Base-by-base conservation (phyloP, 768 basidiomycete species). In the Kwoniella botswanensis region DNA sequence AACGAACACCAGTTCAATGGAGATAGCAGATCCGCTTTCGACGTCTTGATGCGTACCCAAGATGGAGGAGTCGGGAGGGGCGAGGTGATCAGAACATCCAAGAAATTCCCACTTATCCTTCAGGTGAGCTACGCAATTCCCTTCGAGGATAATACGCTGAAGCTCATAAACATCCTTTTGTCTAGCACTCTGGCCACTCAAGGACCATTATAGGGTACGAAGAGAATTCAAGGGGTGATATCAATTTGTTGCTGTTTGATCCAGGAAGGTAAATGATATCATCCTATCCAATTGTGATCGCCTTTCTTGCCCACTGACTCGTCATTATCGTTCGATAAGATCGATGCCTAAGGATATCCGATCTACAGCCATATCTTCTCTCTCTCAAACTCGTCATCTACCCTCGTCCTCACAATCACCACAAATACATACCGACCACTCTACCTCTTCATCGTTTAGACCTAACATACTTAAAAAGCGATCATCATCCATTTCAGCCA, bases 121-220 rank as follows among this genome's bases (percentile, higher is more conserved):
- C 85, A 86, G 74, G 84, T 84, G 44, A 62, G 82, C 60, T 69
- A 24, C 7, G 7, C 6, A 1, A 7, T 7, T 35, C 9, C 24
- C 35, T 12, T 24, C 22, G 56, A 18, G 46, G 2, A 18, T 29
- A 18, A 4, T 58, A 4, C 57, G 44, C 2, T 15, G 0, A n/a
- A 6, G n/a, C 53, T 24, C 22, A 21, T 21, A 18, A 10, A 53
- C 4, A 59, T 26, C 9, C 1, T 26, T n/a, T 24, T 62, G n/a
- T 29, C n/a, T 90, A 96, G 85, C 89, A 92, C 77, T 81, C 86
- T 7, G 93, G 93, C 0, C 94, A 97, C 84, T 97, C 94, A n/a
- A 84, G 91, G 26, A 90, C 91, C 4, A 89, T 97, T 13, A 87
- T 97, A 2, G 94, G 94, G 1, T 94, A 91, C 75, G 93, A 95